Base-by-base conservation (phyloP, 2,329 filamentous ascomycete species). In the Gyromitra esculenta region DNA sequence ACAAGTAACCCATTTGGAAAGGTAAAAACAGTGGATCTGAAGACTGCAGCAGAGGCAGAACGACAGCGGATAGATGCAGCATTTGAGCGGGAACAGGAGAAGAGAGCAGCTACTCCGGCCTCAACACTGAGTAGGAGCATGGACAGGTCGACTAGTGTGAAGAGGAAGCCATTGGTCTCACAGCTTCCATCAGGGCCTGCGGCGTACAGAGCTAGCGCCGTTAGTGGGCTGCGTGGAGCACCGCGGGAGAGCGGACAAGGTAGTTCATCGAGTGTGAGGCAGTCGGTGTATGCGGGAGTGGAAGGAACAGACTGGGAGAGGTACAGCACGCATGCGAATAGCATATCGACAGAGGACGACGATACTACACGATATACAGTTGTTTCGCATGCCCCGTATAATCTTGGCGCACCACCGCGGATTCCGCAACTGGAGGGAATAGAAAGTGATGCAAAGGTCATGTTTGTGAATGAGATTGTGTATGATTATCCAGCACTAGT, bases 391-490 rank as follows among this genome's bases (percentile, higher is more conserved):
- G 67, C 66, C 7, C 72, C 72, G 13, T 71, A 75, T 31, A 66
- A 18, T 1, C 60, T 77, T 63, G 72, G 50, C 9, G 72, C 75
- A 3, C 75, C 72, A 7, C 75, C 75, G 35, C 60, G 72, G 25
- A 57, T 76, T 13, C 54, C 73, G n/a, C 56, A 45, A 8, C 43
- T 73, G 5, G 65, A 65, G 45, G 50, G 41, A 15, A 31, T 60
- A 5, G 64, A 56, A 1, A 70, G 59, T 18, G 71, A 62, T 21
- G 41, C 75, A 11, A 88, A 86, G 2, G 85, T 89, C 59, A 86
- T 89, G 85, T 86, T 88, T 69, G 82, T 89, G 64, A 89, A 88
- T 75, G 84, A 86, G 64, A 88, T 89, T 70, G 84, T 87, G 45
- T 89, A 88, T 77, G 84, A 89, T 69, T 84, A 89, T 72, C 87